Evolutionary conservation across 169 alveolate species (phyloP).

Genomic region (Eimeria sp.): DNA sequence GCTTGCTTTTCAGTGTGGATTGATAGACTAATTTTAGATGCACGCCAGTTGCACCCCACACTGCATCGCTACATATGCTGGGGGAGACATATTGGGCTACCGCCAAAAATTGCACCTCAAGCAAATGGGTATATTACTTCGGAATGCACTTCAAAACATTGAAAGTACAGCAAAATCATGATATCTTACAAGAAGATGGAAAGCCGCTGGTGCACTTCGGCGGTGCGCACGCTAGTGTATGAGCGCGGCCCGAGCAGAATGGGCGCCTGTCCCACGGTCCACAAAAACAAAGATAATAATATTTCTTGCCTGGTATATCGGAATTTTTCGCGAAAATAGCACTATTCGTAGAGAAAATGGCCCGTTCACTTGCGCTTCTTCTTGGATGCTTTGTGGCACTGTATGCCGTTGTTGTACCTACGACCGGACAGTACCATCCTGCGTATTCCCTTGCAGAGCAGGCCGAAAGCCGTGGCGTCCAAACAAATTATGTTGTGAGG

Average conservation of each 20-base stretch:
- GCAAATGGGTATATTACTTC: not conserved
- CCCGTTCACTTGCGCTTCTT: not conserved
- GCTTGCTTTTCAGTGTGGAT: not conserved
- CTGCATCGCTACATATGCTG: not conserved
- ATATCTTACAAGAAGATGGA: not conserved
- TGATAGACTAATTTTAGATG: not conserved
- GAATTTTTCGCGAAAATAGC: not conserved
- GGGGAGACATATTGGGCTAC: not conserved
- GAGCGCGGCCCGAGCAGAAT: not conserved
- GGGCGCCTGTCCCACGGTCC: not conserved
- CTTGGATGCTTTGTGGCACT: not conserved
- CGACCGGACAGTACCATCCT: not conserved
- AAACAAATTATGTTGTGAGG: not conserved
- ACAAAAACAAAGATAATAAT: not conserved
- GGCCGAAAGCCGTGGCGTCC: not conserved
- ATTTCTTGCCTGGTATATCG: not conserved
- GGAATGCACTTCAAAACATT: not conserved
- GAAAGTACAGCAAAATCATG: not conserved
- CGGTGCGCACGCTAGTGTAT: not conserved
- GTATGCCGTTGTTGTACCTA: not conserved
- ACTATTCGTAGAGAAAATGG: not conserved
- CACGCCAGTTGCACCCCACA: not conserved
- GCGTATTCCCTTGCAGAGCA: not conserved
- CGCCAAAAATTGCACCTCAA: not conserved
- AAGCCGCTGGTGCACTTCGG: not conserved